Evolutionary conservation across 768 basidiomycete genomes (phyloP).

Genomic region (Suillus hirtellus): DNA sequence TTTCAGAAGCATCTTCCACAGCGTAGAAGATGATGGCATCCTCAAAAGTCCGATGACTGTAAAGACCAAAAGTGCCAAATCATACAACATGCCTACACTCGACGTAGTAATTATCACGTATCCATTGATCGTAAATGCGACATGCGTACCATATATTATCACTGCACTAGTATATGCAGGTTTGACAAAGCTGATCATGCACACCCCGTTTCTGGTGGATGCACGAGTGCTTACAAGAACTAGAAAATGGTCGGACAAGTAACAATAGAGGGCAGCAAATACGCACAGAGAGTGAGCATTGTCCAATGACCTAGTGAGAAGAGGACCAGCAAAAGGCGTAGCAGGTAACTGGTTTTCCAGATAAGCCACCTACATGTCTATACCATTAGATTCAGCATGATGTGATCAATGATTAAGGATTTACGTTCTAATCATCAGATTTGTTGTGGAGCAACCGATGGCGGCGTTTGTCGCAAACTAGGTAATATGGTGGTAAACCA

Average conservation of each 20-base stretch:
- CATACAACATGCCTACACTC: background rate
- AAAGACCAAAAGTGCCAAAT: background rate
- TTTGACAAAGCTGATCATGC: background rate
- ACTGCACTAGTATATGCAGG: background rate
- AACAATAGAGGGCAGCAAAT: background rate
- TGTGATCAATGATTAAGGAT: background rate
- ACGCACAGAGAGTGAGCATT: background rate
- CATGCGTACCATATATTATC: background rate
- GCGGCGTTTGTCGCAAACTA: background rate
- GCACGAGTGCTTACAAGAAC: background rate
- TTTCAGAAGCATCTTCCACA: slow-evolving; percentile 1
- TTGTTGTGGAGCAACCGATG: slow-evolving; percentile 3
- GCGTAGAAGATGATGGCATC: background rate
- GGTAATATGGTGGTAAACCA: background rate
- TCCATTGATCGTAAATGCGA: background rate
- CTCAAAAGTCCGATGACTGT: background rate
- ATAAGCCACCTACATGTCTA: background rate
- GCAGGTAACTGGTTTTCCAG: background rate
- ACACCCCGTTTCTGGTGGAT: background rate
- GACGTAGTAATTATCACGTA: background rate
- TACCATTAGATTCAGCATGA: background rate
- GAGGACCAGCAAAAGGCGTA: background rate
- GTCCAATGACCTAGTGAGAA: slow-evolving; percentile 1
- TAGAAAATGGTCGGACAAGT: background rate
- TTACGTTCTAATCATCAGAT: slow-evolving; percentile 3